Evolutionary conservation across 805 yeast genomes (phyloP).

Genomic region (Candida germanica): DNA sequence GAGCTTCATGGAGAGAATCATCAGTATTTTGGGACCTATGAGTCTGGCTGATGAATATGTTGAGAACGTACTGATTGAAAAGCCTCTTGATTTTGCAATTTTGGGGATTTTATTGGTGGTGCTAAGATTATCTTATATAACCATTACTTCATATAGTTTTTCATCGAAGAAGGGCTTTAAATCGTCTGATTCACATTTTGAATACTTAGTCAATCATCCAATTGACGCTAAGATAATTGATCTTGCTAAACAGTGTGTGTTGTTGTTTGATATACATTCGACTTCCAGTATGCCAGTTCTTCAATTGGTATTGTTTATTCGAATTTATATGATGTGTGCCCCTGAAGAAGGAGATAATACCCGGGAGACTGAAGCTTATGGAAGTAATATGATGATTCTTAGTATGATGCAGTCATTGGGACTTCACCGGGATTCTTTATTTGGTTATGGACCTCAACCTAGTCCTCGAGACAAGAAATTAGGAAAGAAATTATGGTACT

Average conservation of each 20-base stretch:
- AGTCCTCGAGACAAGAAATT: conserved; percentile 1
- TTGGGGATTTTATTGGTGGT: conserved; percentile 32
- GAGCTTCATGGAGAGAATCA: conserved; percentile 42
- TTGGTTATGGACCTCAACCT: neutral
- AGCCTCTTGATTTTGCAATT: conserved; percentile 31
- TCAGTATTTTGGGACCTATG: conserved; percentile 42
- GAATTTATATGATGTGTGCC: conserved; percentile 45
- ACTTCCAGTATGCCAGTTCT: conserved; percentile 48
- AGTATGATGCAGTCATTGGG: conserved; percentile 3
- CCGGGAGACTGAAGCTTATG: conserved; percentile 53
- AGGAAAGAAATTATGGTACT: conserved; percentile 3
- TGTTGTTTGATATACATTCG: conserved; percentile 26
- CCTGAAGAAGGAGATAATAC: conserved; percentile 57
- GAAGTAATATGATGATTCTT: conserved; percentile 50
- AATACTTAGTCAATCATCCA: conserved; percentile 26
- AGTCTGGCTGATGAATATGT: conserved; percentile 19
- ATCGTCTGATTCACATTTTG: conserved; percentile 16
- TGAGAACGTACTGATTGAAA: conserved; percentile 20
- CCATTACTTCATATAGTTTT: conserved; percentile 29
- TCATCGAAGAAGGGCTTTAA: neutral
- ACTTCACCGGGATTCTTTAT: neutral
- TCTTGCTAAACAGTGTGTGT: conserved; percentile 34
- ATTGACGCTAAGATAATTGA: conserved; percentile 24
- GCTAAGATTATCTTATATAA: conserved; percentile 31
- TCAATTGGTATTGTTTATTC: conserved; percentile 51